Percentiles rank a stretch among this genome's conserved stretches.
Conservation (phyloP, 768 basidiomycete species). For the Russula ochroleuca region DNA sequence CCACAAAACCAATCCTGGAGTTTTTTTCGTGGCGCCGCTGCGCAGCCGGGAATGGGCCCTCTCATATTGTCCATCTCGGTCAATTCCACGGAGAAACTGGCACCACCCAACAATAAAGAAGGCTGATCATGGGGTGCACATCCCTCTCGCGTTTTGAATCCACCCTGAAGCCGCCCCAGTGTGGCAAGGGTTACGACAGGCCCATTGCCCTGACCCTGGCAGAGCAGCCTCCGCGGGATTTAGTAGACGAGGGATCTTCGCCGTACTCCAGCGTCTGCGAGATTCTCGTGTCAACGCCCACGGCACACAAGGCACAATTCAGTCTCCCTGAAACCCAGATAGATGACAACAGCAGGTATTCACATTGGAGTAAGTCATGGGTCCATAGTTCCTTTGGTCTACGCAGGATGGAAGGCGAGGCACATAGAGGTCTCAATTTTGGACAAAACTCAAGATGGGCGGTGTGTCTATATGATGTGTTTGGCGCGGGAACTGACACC, state of each 20-base stretch:
- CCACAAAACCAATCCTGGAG: background rate
- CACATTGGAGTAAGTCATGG: background rate
- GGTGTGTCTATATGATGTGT: background rate
- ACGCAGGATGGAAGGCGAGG: constrained; percentile 8
- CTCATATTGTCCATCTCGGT: constrained; percentile 26
- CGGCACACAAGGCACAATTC: constrained; percentile 11
- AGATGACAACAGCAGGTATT: background rate
- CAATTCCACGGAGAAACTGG: constrained; percentile 57
- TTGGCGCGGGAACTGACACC: constrained; percentile 17
- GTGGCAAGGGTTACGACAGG: constrained; percentile 62
- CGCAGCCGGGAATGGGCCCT: background rate
- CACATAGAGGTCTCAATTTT: constrained; percentile 7
- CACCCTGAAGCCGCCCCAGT: constrained; percentile 52
- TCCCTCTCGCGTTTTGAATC: constrained; percentile 62
- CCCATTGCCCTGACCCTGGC: constrained; percentile 41
- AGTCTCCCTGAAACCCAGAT: constrained; percentile 10
- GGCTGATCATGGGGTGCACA: constrained; percentile 50
- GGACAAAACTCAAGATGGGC: constrained; percentile 6
- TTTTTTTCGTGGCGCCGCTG: background rate
- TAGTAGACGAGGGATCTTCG: constrained; percentile 44
- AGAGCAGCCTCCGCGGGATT: constrained; percentile 45
- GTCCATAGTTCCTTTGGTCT: constrained; percentile 2
- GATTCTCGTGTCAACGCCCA: constrained; percentile 34
- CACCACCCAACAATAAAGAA: constrained; percentile 70
- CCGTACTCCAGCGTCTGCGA: constrained; percentile 50